Conservation (phyloP, 768 basidiomycete genomes). For the Lactarius pseudohatsudake region DNA sequence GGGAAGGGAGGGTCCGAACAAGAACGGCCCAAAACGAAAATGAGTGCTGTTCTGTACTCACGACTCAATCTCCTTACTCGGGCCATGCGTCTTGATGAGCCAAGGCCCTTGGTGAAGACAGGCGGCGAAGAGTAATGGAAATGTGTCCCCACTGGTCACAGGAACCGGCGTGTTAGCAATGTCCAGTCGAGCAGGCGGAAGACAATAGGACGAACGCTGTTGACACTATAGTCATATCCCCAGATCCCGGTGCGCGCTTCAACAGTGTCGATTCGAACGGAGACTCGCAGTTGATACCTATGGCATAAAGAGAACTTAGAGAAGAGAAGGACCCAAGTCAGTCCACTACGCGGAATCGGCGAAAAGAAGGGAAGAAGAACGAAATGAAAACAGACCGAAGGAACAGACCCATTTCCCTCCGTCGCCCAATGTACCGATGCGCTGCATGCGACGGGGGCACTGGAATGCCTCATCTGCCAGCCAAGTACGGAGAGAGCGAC, state of each 20-base stretch:
- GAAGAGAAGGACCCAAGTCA: too few species aligned
- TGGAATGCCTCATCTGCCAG: conserved; percentile 34
- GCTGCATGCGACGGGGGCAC: conserved; percentile 44
- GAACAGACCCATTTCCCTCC: conserved; percentile 58
- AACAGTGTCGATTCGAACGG: conserved; percentile 51
- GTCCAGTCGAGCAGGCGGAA: background rate
- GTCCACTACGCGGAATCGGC: background rate
- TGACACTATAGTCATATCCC: too few species aligned
- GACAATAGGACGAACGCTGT: conserved; percentile 27
- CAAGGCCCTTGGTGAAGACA: too few species aligned
- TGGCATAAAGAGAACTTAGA: too few species aligned
- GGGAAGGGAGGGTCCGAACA: background rate
- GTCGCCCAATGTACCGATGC: conserved; percentile 50
- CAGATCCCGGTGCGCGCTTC: conserved; percentile 35
- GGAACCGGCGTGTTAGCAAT: too few species aligned
- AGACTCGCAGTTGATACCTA: conserved; percentile 37
- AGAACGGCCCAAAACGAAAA: background rate
- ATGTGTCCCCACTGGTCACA: conserved; percentile 40
- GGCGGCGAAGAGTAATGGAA: too few species aligned
- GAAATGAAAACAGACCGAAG: conserved; percentile 39
- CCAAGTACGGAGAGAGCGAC: too few species aligned
- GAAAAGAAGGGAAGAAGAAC: background rate
- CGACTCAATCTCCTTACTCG: conserved; percentile 11
- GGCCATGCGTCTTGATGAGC: conserved; percentile 3
- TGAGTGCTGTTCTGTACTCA: background rate